Conservation (phyloP, 345 rosid species). For the Leavenworthia alabamica region DNA sequence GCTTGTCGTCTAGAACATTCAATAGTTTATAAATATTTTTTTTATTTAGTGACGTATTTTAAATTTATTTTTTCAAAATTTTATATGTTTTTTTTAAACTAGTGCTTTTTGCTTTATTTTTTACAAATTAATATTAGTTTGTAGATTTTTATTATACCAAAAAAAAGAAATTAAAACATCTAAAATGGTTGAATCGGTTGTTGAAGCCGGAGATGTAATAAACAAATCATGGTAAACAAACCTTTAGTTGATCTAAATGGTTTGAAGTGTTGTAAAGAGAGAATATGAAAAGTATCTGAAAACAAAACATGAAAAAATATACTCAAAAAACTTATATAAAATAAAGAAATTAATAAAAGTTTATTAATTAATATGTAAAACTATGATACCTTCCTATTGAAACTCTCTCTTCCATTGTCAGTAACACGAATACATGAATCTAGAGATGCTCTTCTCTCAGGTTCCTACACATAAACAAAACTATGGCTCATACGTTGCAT, state of each 20-base stretch:
- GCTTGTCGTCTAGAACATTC: too few species aligned
- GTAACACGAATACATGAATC: conserved; percentile 74
- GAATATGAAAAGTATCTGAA: conserved; percentile 81
- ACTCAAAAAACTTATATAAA: conserved; percentile 3
- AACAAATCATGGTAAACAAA: conserved; percentile 7
- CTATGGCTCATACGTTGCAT: too few species aligned
- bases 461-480: conserved; percentile 40
- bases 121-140: too few species aligned
- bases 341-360: background rate
- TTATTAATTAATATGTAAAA: background rate
- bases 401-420: conserved; percentile 87
- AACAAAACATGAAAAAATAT: conserved; percentile 35
- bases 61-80: too few species aligned
- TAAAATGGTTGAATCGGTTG: too few species aligned
- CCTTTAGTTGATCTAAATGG: conserved; percentile 81
- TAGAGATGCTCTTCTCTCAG: conserved; percentile 59
- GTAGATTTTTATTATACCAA: too few species aligned
- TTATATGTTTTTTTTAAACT: too few species aligned
- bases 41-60: too few species aligned
- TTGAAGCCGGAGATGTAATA: conserved; percentile 1
- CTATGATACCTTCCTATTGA: conserved; percentile 66
- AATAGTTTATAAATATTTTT: too few species aligned
- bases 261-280: conserved; percentile 64
- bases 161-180: too few species aligned
- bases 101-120: too few species aligned